phyloP scores from a whole-genome alignment of 495 filamentous ascomycete genomes.

The Hypoxylon perforatum region DNA sequence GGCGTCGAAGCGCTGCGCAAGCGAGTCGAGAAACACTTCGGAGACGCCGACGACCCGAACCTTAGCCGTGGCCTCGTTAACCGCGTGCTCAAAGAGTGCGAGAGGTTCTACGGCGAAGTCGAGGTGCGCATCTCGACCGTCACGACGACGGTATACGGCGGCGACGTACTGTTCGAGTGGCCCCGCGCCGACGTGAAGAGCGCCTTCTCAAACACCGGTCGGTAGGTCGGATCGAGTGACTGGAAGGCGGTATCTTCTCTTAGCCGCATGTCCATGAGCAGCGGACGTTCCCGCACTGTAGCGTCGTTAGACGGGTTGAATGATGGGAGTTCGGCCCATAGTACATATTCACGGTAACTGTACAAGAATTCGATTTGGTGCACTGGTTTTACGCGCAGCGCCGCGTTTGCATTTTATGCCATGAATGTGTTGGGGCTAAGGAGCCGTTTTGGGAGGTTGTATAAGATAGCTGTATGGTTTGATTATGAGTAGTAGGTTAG shows the following conservation, averaged over 20 bases:
- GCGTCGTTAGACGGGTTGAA: conserved; percentile 30
- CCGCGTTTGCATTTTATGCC: neutral
- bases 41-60: conserved; percentile 78
- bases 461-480: conserved; percentile 13
- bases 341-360: conserved; percentile 43
- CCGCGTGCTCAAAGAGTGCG: conserved; percentile 83
- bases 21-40: conserved; percentile 96
- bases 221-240: conserved; percentile 51
- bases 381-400: neutral
- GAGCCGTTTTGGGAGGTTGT: conserved; percentile 1
- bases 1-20: conserved; percentile 88
- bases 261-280: conserved; percentile 33
- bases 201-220: conserved; percentile 57
- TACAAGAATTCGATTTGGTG: conserved; percentile 26
- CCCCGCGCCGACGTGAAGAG: conserved; percentile 62
- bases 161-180: conserved; percentile 67
- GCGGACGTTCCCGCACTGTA: conserved; percentile 21
- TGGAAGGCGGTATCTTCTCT: conserved; percentile 36
- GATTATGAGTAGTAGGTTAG: conserved; percentile 3
- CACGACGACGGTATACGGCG: conserved; percentile 65
- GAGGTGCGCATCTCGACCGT: conserved; percentile 76
- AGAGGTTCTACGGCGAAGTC: conserved; percentile 78
- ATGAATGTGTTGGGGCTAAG: neutral
- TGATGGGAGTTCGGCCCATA: conserved; percentile 40
- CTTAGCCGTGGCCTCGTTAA: conserved; percentile 75